Conservation (phyloP, 1,284 basidiomycete species). For the Fomitopsis schrenkii region DNA sequence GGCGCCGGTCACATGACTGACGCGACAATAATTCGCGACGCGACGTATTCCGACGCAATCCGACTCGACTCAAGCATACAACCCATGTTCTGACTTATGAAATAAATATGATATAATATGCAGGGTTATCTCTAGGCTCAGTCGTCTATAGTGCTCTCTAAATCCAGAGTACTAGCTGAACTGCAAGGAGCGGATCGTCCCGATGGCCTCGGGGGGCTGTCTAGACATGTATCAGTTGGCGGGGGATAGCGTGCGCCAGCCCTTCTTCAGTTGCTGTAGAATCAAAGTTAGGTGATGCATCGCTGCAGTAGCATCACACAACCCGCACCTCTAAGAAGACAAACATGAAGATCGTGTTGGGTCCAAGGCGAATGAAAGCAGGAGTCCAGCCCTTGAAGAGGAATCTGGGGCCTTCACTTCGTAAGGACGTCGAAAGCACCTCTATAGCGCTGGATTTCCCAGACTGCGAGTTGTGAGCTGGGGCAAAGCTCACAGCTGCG, state of each 20-base stretch:
- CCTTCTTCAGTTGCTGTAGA: constrained; percentile 61
- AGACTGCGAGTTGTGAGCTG: constrained; percentile 22
- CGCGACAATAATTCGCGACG: background rate
- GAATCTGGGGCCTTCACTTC: constrained; percentile 76
- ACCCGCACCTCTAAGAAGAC: constrained; percentile 72
- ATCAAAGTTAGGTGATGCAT: background rate
- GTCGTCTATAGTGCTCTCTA: background rate
- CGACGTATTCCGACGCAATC: no score
- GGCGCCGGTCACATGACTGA: background rate
- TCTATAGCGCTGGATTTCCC: constrained; percentile 42
- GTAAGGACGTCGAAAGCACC: constrained; percentile 53
- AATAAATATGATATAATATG: constrained; percentile 1
- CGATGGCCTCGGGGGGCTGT: background rate
- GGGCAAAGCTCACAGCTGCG: background rate
- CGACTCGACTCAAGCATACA: no score
- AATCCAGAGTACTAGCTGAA: background rate
- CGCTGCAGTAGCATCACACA: background rate
- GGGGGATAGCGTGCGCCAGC: constrained; percentile 38
- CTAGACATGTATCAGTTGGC: constrained; percentile 1
- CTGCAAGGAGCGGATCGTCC: background rate
- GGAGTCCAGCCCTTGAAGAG: constrained; percentile 90
- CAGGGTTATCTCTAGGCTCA: background rate
- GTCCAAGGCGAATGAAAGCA: constrained; percentile 79
- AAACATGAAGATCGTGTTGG: constrained; percentile 82
- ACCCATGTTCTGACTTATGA: no score